These are phyloP conservation scores for Coccomyxa sp. DNA, from an alignment of 139 green algal genomes.

Conservation along the genomic window DNA sequence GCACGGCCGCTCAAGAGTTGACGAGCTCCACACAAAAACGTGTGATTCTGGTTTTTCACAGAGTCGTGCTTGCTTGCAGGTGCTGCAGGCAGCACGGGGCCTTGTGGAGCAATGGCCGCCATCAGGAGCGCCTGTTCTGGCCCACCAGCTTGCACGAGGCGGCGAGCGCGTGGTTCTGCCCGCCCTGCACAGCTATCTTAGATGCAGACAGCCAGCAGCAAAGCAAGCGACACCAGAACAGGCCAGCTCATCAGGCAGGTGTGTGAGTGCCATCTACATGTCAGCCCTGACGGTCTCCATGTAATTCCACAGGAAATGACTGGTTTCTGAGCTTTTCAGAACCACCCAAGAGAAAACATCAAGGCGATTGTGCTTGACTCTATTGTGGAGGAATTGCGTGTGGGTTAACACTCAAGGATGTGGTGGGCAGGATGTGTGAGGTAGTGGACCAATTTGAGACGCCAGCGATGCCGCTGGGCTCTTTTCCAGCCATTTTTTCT, in stretches of 20 bases:
- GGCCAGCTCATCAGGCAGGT: neutral
- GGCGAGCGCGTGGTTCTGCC: conserved; percentile 11
- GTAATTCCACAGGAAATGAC: neutral
- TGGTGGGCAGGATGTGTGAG: neutral
- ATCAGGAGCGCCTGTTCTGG: neutral
- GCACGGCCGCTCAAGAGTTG: no score
- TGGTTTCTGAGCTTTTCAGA: neutral
- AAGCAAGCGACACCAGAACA: neutral
- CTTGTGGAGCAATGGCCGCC: neutral
- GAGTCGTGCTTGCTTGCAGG: neutral
- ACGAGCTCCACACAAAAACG: no score
- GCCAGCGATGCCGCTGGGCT: conserved; percentile 36
- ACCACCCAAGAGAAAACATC: neutral
- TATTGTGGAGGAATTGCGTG: no score
- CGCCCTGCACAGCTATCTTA: conserved; percentile 5
- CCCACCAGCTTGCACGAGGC: neutral
- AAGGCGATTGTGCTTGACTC: neutral
- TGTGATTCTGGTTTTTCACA: neutral
- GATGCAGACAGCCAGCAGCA: neutral
- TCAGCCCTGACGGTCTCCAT: neutral
- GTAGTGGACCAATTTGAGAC: conserved; percentile 13
- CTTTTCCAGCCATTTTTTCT: conserved; percentile 58
- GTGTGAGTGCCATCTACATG: neutral
- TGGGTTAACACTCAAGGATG: neutral
- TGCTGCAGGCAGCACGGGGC: neutral